Evolutionary conservation across 2,329 filamentous ascomycete species (phyloP), one percentile per base, ranked within the genome.

Genomic region (Phaeosphaeriaceae sp.): DNA sequence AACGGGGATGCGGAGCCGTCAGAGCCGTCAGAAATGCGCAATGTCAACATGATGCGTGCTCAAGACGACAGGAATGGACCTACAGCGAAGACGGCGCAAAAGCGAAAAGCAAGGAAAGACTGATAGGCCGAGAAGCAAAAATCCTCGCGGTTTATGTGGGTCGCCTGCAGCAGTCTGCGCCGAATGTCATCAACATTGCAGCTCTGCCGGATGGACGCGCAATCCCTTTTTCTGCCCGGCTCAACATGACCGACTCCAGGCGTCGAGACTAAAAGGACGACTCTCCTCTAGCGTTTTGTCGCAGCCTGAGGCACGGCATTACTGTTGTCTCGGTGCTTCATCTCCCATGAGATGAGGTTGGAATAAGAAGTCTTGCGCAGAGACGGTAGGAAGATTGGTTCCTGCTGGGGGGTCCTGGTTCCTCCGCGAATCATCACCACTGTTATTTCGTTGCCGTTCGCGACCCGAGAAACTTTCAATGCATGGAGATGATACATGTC

Each of bases 331-430:
- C 61, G 64, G 65, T 59, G 54, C 59, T 64, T 71, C 63, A 64
- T 68, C 55, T 68, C 54, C 30, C 52, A 57, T 57, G 53, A 67
- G 65, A 65, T 65, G 63, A 69, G 55, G 61, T 58, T 28, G 54
- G 53, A 65, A 66, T 35, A 66, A 66, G 63, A 54, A 63, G 58
- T 24, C 32, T 62, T n/a, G 52, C 58, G 60, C 40, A 56, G 55
- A 60, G 55, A 49, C 68, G 66, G 67, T 61, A 55, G 51, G 56
- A 58, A 65, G 35, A 67, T 71, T 63, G 58, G 59, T 55, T 43
- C 42, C 46, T 30, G 46, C 49, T 44, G 58, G 60, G 58, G 35
- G 51, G 48, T 65, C 64, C 56, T 63, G 62, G 40, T 57, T 50
- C 43, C 54, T 48, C 55, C 61, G 53, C 58, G 60, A 57, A 60